Conservation (phyloP, 176 grass and related monocot species). For the Dactylis glomerata region DNA sequence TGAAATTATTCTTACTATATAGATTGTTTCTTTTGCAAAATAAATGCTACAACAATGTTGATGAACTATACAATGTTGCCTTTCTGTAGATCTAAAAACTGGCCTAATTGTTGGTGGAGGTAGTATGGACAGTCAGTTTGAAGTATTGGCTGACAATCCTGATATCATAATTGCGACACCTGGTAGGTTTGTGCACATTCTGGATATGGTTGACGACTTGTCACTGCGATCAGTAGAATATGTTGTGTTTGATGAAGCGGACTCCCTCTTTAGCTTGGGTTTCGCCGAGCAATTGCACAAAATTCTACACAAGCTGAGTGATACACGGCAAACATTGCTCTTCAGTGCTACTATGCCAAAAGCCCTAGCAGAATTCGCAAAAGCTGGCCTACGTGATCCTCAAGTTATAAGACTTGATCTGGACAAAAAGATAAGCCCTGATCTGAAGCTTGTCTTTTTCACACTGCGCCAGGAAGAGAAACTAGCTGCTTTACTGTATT, state of each 20-base stretch:
- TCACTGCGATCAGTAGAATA: conserved; percentile 81
- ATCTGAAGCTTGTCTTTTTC: conserved; percentile 83
- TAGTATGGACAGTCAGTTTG: conserved; percentile 96
- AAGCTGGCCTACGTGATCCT: conserved; percentile 79
- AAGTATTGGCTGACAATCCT: conserved; percentile 77
- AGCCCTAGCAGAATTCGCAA: conserved; percentile 85
- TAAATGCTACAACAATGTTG: not conserved
- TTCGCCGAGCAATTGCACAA: conserved; percentile 60
- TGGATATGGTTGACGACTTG: conserved; percentile 83
- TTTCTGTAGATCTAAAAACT: conserved; percentile 61
- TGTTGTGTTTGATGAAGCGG: conserved; percentile 98
- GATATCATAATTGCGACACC: conserved; percentile 99
- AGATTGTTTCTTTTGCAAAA: not conserved
- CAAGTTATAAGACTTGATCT: conserved; percentile 79
- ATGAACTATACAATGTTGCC: not conserved
- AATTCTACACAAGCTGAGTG: conserved; percentile 70
- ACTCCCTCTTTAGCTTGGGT: conserved; percentile 83
- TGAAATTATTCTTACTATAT: not conserved
- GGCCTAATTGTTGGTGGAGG: conserved; percentile 93
- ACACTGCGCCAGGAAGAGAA: conserved; percentile 92
- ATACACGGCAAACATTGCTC: conserved; percentile 79
- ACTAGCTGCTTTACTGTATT: conserved; percentile 80
- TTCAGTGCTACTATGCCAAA: conserved; percentile 90
- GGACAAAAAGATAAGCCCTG: conserved; percentile 88
- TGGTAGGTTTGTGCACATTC: conserved; percentile 87